These are phyloP conservation scores for Myxozyma neglecta DNA, from an alignment of 805 yeast genomes.

Conservation along the genomic window DNA sequence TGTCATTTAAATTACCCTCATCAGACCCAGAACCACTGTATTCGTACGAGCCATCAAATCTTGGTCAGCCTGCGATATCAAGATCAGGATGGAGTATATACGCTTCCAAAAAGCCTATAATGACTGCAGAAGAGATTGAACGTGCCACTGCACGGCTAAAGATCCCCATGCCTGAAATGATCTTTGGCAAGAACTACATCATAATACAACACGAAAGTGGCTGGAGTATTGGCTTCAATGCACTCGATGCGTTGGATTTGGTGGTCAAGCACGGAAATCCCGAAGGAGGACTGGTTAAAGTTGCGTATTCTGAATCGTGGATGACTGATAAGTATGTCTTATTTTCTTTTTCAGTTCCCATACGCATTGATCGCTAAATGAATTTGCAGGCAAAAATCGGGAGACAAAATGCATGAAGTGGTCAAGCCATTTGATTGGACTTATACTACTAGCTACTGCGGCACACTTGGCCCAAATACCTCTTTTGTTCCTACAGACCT, in stretches of 20 bases:
- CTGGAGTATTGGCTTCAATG: slow-evolving; percentile 63
- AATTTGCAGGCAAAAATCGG: slow-evolving; percentile 23
- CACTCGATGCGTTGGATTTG: slow-evolving; percentile 68
- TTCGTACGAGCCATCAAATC: not conserved
- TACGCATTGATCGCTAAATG: not conserved
- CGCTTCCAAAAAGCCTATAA: slow-evolving; percentile 73
- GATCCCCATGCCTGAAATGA: slow-evolving; percentile 95
- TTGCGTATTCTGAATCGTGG: slow-evolving; percentile 89
- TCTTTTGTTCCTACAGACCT: slow-evolving; percentile 39
- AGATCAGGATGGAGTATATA: slow-evolving; percentile 66
- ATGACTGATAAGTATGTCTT: slow-evolving; percentile 38
- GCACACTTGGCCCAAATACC: slow-evolving; percentile 40
- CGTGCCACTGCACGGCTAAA: slow-evolving; percentile 58
- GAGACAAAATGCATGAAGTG: slow-evolving; percentile 54
- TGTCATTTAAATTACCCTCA: slow-evolving; percentile 4
- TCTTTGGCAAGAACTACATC: slow-evolving; percentile 80
- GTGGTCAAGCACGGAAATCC: slow-evolving; percentile 56
- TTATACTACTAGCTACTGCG: slow-evolving; percentile 76
- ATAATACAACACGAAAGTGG: slow-evolving; percentile 49
- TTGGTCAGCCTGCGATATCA: slow-evolving; percentile 7
- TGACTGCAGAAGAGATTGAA: slow-evolving; percentile 73
- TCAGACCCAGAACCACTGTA: slow-evolving; percentile 12
- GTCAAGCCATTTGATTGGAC: slow-evolving; percentile 96
- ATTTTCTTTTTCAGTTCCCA: not conserved
- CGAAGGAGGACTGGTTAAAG: slow-evolving; percentile 54